phyloP scores from a whole-genome alignment of 495 filamentous ascomycete species.

The Arthonia radiata region DNA sequence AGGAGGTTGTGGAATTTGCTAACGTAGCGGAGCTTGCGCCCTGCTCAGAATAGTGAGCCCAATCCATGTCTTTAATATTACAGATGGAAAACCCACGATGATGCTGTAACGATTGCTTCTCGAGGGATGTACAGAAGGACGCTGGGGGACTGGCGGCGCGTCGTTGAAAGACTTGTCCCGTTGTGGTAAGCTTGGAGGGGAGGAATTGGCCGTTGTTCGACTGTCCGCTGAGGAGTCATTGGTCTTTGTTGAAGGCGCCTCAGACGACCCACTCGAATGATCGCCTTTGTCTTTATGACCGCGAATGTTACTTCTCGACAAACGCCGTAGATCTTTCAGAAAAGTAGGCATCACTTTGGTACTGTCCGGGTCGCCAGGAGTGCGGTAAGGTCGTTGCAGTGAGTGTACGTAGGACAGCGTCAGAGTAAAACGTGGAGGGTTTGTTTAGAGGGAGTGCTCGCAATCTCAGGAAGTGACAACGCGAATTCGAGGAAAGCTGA shows the following conservation, averaged over 20 bases:
- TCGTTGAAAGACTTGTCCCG: constrained; percentile 21
- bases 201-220: too few relatives aligned
- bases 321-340: constrained; percentile 52
- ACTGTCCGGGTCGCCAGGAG: too few relatives aligned
- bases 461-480: too few relatives aligned
- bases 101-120: constrained; percentile 17
- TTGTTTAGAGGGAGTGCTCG: too few relatives aligned
- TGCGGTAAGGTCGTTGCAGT: too few relatives aligned
- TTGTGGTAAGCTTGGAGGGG: constrained; percentile 33
- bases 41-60: constrained; percentile 9
- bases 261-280: too few relatives aligned
- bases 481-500: too few relatives aligned
- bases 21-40: constrained; percentile 17
- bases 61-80: neutral
- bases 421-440: too few relatives aligned
- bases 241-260: too few relatives aligned
- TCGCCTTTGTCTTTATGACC: too few relatives aligned
- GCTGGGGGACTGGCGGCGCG: constrained; percentile 13
- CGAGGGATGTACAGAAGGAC: constrained; percentile 9
- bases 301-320: constrained; percentile 24
- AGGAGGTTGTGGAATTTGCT: constrained; percentile 23
- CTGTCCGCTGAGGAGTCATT: constrained; percentile 27
- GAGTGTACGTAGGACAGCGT: too few relatives aligned
- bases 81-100: constrained; percentile 8
- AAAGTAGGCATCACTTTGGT: constrained; percentile 40